phyloP scores from a whole-genome alignment of 2,329 filamentous ascomycete genomes.

The Passalora sequoiae region DNA sequence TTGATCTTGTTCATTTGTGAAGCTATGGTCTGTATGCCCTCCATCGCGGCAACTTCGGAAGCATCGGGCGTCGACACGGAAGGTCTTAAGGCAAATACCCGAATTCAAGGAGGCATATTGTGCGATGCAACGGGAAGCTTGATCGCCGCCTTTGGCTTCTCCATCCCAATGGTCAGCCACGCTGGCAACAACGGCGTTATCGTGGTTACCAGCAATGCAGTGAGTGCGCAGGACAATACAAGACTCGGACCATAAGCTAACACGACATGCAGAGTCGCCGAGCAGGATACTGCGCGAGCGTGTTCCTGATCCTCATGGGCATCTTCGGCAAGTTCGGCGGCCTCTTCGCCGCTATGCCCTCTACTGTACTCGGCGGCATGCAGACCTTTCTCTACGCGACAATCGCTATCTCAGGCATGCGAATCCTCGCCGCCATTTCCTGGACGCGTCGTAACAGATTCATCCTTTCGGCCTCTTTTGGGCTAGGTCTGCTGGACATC shows the following conservation, averaged over 20 bases:
- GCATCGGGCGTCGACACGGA: constrained; percentile 15
- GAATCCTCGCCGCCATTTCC: constrained; percentile 63
- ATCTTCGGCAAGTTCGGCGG: constrained; percentile 20
- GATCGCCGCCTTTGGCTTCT: constrained; percentile 15
- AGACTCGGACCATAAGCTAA: background rate
- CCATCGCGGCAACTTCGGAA: constrained; percentile 17
- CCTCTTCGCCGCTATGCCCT: constrained; percentile 19
- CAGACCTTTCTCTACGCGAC: constrained; percentile 71
- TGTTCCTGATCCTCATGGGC: constrained; percentile 18
- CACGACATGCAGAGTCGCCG: constrained; percentile 13
- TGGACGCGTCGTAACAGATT: constrained; percentile 74
- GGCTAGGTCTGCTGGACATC: constrained; percentile 18
- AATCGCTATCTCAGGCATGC: constrained; percentile 69
- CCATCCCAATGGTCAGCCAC: constrained; percentile 19
- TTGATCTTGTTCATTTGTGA: constrained; percentile 22
- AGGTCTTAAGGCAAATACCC: constrained; percentile 17
- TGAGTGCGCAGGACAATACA: constrained; percentile 8
- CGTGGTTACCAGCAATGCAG: constrained; percentile 21
- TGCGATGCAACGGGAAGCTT: constrained; percentile 18
- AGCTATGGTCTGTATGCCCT: constrained; percentile 22
- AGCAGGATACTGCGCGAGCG: constrained; percentile 17
- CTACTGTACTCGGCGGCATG: constrained; percentile 40
- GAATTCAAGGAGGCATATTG: constrained; percentile 21
- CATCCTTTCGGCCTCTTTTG: constrained; percentile 49
- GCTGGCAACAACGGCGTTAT: constrained; percentile 22